phyloP scores from a whole-genome alignment of 148 eudicot genomes.

The Amaranthus palmeri region DNA sequence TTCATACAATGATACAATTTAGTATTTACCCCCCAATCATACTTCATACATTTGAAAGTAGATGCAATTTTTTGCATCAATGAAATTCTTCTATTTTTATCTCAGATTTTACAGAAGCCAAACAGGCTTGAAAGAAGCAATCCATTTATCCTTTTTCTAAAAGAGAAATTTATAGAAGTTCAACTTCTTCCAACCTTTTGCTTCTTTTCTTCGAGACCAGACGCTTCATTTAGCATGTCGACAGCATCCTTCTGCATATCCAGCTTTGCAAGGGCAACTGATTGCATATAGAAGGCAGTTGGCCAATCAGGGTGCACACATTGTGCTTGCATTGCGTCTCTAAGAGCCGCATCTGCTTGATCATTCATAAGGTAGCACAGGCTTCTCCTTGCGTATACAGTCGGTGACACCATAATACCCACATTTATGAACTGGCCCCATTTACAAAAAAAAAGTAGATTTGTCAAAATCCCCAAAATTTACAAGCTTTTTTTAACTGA shows the following conservation, averaged over 20 bases:
- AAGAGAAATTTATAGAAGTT: slow-evolving; percentile 3
- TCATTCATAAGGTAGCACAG: slow-evolving; percentile 72
- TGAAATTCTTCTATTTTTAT: slow-evolving; percentile 17
- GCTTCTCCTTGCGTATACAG: slow-evolving; percentile 70
- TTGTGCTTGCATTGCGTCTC: slow-evolving; percentile 96
- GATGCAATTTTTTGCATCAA: slow-evolving; percentile 26
- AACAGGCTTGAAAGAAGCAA: slow-evolving; percentile 10
- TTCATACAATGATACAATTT: slow-evolving; percentile 21
- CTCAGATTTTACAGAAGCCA: slow-evolving; percentile 27
- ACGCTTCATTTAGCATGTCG: slow-evolving; percentile 82
- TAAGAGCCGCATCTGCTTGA: slow-evolving; percentile 62
- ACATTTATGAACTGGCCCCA: slow-evolving; percentile 59
- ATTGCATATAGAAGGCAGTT: slow-evolving; percentile 82
- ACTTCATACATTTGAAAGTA: slow-evolving; percentile 16
- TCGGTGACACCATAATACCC: slow-evolving; percentile 65
- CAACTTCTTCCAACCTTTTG: slow-evolving; percentile 48
- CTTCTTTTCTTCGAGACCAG: slow-evolving; percentile 71
- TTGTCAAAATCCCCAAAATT: background rate
- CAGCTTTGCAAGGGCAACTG: slow-evolving; percentile 80
- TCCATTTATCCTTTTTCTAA: background rate
- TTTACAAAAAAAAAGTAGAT: background rate
- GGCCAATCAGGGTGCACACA: slow-evolving; percentile 80
- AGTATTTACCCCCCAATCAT: no score
- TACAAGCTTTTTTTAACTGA: background rate
- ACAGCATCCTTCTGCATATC: slow-evolving; percentile 80